These are phyloP conservation scores for Staphylotrichum longicolle DNA, from an alignment of 495 filamentous ascomycete genomes.

Conservation along the genomic window DNA sequence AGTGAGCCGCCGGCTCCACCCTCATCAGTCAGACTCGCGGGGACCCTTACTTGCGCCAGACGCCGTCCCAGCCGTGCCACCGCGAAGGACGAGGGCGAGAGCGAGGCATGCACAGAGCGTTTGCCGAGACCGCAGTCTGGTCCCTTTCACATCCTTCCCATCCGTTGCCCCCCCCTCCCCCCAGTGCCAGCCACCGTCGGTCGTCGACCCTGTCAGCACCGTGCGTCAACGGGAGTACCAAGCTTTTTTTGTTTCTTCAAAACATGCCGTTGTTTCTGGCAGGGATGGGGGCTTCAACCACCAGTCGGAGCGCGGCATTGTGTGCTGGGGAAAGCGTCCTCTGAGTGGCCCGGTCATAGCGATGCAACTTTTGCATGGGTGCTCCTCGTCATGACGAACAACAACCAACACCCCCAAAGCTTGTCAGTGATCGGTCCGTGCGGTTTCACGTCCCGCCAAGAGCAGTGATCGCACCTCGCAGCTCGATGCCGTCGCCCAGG, in stretches of 20 bases:
- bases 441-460: constrained; percentile 16
- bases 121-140: not conserved
- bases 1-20: constrained; percentile 22
- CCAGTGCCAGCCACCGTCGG: not conserved
- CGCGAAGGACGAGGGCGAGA: constrained; percentile 23
- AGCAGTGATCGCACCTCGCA: not conserved
- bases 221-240: not conserved
- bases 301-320: constrained; percentile 19
- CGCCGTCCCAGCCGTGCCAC: constrained; percentile 18
- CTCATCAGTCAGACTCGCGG: constrained; percentile 19
- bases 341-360: constrained; percentile 21
- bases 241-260: constrained; percentile 6
- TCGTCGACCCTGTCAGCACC: not conserved
- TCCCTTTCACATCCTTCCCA: not conserved
- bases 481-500: not conserved
- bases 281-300: constrained; percentile 6
- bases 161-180: not conserved
- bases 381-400: too few relatives aligned
- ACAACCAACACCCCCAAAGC: constrained; percentile 22
- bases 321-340: constrained; percentile 1
- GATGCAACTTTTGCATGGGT: constrained; percentile 19
- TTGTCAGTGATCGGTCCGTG: constrained; percentile 27
- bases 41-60: constrained; percentile 4
- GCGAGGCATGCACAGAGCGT: not conserved
- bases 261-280: constrained; percentile 7